Conservation (phyloP, 345 rosid species). For the Conringia planisiliqua region DNA sequence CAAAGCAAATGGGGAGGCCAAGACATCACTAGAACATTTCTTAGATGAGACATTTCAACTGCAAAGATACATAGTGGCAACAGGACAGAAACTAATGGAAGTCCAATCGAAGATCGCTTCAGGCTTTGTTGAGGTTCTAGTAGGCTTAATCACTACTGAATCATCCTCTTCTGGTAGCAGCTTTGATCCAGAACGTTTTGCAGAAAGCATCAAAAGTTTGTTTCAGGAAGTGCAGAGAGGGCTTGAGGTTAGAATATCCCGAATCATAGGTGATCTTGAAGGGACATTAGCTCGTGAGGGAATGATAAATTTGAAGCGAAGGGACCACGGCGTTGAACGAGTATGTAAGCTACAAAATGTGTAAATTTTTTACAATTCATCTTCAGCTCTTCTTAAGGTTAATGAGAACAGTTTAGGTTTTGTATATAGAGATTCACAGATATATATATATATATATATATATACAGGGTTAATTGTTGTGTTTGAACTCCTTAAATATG, state of each 20-base stretch:
- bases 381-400: slow-evolving; percentile 7
- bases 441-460: not conserved
- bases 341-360: slow-evolving; percentile 12
- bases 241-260: slow-evolving; percentile 81
- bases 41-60: slow-evolving; percentile 8
- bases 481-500: not conserved
- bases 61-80: slow-evolving; percentile 57
- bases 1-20: slow-evolving; percentile 38
- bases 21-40: not conserved
- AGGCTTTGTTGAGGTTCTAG: slow-evolving; percentile 46
- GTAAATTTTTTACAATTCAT: not conserved
- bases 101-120: slow-evolving; percentile 63
- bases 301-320: slow-evolving; percentile 56
- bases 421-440: not conserved
- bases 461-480: not conserved
- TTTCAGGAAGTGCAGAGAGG: slow-evolving; percentile 90
- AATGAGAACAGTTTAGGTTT: not conserved
- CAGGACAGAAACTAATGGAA: slow-evolving; percentile 81
- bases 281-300: slow-evolving; percentile 91
- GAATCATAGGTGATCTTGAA: slow-evolving; percentile 82
- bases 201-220: slow-evolving; percentile 55
- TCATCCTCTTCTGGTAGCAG: slow-evolving; percentile 28
- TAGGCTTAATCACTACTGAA: slow-evolving; percentile 41
- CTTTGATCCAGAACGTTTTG: slow-evolving; percentile 64
- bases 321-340: not conserved